phyloP scores from a whole-genome alignment of 306 rosid genomes.

The Rosa chinensis region DNA sequence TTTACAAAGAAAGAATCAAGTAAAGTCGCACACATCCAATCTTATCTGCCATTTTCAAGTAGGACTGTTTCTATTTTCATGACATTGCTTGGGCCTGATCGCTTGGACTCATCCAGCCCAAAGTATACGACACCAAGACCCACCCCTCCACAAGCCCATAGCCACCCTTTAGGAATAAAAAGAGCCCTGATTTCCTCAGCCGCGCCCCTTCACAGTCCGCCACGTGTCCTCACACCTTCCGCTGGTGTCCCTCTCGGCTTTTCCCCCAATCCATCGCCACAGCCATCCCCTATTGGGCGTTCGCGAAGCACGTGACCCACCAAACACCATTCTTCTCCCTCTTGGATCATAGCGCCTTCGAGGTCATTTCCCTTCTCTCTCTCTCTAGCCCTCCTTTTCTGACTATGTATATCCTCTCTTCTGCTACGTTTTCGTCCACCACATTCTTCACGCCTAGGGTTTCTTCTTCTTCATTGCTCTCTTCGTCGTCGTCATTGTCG shows the following conservation, averaged over 20 bases:
- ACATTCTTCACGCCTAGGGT: slow-evolving; percentile 34
- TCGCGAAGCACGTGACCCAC: slow-evolving; percentile 18
- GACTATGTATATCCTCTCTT: slow-evolving; percentile 47
- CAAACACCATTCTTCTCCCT: not conserved
- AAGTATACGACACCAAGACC: not conserved
- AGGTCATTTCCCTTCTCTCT: not conserved
- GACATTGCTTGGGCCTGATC: no score
- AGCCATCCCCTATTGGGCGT: not conserved
- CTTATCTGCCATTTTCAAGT: no score
- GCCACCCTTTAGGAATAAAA: not conserved
- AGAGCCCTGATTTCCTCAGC: not conserved
- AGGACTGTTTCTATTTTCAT: no score
- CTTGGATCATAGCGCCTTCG: not conserved
- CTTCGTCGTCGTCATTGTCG: slow-evolving; percentile 14
- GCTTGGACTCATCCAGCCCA: not conserved
- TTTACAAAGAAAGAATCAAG: no score
- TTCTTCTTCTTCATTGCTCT: slow-evolving; percentile 20
- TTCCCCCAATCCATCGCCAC: slow-evolving; percentile 3
- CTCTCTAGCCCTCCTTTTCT: not conserved
- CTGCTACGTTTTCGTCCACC: slow-evolving; percentile 26
- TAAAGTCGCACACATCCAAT: no score
- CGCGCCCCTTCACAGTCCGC: not conserved
- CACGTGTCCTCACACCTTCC: slow-evolving; percentile 25
- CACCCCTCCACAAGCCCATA: not conserved
- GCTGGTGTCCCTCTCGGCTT: not conserved